These are phyloP conservation scores for Gyromitra esculenta DNA, from an alignment of 2,329 filamentous ascomycete genomes.

Conservation along the genomic window DNA sequence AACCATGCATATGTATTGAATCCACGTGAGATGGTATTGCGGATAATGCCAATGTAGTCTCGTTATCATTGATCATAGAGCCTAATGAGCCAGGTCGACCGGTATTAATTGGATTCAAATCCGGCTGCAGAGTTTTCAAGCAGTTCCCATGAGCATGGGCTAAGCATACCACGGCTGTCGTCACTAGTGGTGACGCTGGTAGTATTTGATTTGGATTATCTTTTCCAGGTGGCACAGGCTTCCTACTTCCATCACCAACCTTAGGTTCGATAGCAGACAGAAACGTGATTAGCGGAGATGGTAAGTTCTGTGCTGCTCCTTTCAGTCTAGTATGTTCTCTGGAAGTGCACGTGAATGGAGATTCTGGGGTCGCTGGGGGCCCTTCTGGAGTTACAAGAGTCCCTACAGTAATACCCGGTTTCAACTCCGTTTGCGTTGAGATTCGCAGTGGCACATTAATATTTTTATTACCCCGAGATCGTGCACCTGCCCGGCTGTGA, in stretches of 20 bases:
- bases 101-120: background rate
- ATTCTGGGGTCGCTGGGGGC: conserved; percentile 37
- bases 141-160: conserved; percentile 17
- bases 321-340: conserved; percentile 29
- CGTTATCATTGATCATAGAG: conserved; percentile 13
- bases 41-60: background rate
- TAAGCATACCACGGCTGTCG: conserved; percentile 22
- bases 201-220: conserved; percentile 25
- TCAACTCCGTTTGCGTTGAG: conserved; percentile 21
- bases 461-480: conserved; percentile 31
- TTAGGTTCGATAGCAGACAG: conserved; percentile 1
- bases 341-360: conserved; percentile 32
- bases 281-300: conserved; percentile 35
- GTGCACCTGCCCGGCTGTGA: conserved; percentile 31
- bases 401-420: background rate
- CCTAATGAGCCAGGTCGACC: background rate
- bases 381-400: conserved; percentile 38
- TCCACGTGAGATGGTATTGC: conserved; percentile 3
- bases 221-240: conserved; percentile 17
- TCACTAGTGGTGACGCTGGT: background rate
- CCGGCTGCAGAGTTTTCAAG: background rate
- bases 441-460: conserved; percentile 26
- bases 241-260: background rate
- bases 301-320: conserved; percentile 18
- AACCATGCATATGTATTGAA: background rate